Base-by-base conservation (phyloP, 176 grass and related monocot genomes). In the Juncus inflexus region DNA sequence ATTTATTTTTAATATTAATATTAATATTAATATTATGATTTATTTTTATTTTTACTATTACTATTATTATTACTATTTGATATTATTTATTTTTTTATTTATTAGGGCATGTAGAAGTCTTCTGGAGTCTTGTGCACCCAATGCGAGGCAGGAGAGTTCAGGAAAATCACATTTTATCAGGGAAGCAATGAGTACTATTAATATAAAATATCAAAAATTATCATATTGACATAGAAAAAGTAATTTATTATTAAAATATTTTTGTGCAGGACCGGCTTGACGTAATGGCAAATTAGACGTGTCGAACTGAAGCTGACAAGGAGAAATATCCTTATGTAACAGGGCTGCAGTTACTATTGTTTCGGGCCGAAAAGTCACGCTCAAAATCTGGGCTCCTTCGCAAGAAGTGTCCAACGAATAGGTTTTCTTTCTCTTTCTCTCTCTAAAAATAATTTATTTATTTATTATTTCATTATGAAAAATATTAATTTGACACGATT, bases 131-230 rank as follows among this genome's bases (percentile, higher is more conserved):
- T 99, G 74, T 99, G 83, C 58, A 99, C 94, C 11, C 94, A 99
- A 78, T 99, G 94, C 81, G 94, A 99, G 69, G 94, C 94, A 37
- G 94, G 92, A 92, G 94, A 88, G 35, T 99, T 99, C 65, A 67
- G 85, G 54, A 97, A 99, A 74, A 99, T 99, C 58, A 99, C 94
- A 8, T 99, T 86, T 74, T 99, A 86, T 84, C 94, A 99, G 88
- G 94, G 81, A 82, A 69, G 37, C 63, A 74, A 3, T 28, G 19
- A 28, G 19, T 28, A 28, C 19, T 28, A 28, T 28, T 28, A 28
- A 28, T 28, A 28, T 28, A 28, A 28, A 28, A 28, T 63, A 12
- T 87, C 15, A 87, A 99, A 92, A 87, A 87, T 28, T 99, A 92
- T 67, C 74, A 28, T 28, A 28, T 28, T 28, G 19, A 28, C 19